Conservation (phyloP, 1,284 basidiomycete genomes). For the Cryptococcus maquisensis region DNA sequence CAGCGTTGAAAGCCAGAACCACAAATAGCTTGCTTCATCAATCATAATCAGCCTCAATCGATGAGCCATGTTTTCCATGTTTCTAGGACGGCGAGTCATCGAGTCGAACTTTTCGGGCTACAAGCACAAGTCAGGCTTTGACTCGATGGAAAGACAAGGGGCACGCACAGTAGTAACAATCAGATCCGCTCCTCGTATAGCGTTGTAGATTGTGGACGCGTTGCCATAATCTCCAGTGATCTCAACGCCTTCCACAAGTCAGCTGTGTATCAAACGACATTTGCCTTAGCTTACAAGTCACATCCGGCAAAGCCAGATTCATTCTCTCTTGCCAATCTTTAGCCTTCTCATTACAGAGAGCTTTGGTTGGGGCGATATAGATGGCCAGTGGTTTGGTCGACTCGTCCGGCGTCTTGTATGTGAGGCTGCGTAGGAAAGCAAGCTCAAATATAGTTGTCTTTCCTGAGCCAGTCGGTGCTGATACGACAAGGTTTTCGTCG, state of each 20-base stretch:
- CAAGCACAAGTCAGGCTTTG: neutral
- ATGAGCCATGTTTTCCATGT: constrained; percentile 53
- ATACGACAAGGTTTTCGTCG: constrained; percentile 74
- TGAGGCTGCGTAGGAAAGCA: constrained; percentile 59
- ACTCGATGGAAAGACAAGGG: neutral
- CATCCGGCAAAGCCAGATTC: constrained; percentile 56
- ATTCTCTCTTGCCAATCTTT: constrained; percentile 83
- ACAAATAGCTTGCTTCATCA: constrained; percentile 65
- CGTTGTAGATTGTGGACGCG: constrained; percentile 59
- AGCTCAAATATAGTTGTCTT: constrained; percentile 94
- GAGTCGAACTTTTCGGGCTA: constrained; percentile 95
- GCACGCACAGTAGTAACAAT: constrained; percentile 71
- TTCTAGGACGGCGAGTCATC: constrained; percentile 61
- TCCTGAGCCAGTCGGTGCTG: constrained; percentile 89
- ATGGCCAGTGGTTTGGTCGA: constrained; percentile 58
- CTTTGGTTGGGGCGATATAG: constrained; percentile 94
- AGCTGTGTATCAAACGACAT: neutral
- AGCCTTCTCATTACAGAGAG: constrained; percentile 77
- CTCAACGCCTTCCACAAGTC: constrained; percentile 62
- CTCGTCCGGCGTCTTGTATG: constrained; percentile 23
- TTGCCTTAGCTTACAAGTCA: constrained; percentile 59
- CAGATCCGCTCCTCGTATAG: constrained; percentile 62
- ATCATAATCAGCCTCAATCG: constrained; percentile 64
- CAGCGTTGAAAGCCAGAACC: neutral
- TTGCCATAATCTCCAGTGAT: constrained; percentile 84